Evolutionary conservation across 192 early-diverging fungal species (phyloP).

Genomic region (Spinellus fusiger): DNA sequence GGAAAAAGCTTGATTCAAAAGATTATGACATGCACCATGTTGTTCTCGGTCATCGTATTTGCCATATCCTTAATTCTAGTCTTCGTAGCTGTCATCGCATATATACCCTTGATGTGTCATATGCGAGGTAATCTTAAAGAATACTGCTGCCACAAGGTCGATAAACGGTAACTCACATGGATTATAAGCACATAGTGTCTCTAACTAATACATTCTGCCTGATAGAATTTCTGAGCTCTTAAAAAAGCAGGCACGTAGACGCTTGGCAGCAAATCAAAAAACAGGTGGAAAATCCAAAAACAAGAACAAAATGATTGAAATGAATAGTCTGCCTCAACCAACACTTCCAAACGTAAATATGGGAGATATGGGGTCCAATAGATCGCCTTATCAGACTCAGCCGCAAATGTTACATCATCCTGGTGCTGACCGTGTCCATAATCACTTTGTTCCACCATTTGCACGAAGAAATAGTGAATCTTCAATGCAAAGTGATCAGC

Average conservation of each 20-base stretch:
- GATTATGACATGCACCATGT: constrained; percentile 39
- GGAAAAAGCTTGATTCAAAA: constrained; percentile 19
- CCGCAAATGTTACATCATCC: not conserved
- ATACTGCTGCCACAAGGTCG: constrained; percentile 84
- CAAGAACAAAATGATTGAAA: constrained; percentile 3
- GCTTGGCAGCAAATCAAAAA: constrained; percentile 6
- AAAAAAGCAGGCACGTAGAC: constrained; percentile 8
- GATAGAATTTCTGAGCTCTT: constrained; percentile 11
- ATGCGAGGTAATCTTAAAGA: constrained; percentile 88
- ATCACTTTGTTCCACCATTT: not conserved
- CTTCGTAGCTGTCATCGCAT: constrained; percentile 59
- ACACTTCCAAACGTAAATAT: constrained; percentile 11
- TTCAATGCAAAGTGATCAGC: constrained; percentile 15
- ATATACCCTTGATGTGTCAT: constrained; percentile 73
- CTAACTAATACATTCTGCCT: not conserved
- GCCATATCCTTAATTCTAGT: constrained; percentile 46
- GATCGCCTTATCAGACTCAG: not conserved
- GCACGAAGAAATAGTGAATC: constrained; percentile 14
- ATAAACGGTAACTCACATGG: constrained; percentile 61
- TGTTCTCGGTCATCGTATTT: constrained; percentile 59
- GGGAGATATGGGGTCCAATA: not conserved
- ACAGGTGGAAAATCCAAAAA: not conserved
- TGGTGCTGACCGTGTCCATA: not conserved
- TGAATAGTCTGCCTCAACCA: constrained; percentile 9
- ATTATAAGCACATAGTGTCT: not conserved